These are phyloP conservation scores for Aureobasidium sp. DNA, from an alignment of 2,329 filamentous ascomycete genomes.

Conservation along the genomic window DNA sequence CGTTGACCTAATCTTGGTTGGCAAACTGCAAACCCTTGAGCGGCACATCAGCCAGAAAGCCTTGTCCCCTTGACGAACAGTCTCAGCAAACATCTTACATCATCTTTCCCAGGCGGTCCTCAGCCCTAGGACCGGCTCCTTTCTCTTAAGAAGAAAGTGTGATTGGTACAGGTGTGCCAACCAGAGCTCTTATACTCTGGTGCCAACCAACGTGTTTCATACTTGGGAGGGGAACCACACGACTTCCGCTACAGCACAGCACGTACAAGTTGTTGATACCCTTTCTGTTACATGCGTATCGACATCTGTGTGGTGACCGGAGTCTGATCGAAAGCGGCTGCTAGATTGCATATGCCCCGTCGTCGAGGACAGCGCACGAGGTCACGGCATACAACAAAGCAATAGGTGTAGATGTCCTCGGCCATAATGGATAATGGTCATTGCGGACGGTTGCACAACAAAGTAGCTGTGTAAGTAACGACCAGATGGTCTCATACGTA, in stretches of 20 bases:
- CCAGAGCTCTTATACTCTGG: not conserved
- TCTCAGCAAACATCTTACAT: not conserved
- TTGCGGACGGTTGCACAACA: constrained; percentile 12
- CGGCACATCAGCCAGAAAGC: constrained; percentile 1
- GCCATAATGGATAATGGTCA: not conserved
- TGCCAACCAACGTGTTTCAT: not conserved
- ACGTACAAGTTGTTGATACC: not conserved
- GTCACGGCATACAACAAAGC: not conserved
- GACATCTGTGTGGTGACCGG: not conserved
- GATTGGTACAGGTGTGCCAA: not conserved
- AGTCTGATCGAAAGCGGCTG: not conserved
- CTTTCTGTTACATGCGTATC: not conserved
- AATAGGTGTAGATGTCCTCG: not conserved
- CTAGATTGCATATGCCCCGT: not conserved
- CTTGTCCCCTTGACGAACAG: not conserved
- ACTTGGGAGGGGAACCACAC: not conserved
- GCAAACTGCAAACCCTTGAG: constrained; percentile 1
- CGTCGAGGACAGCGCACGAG: not conserved
- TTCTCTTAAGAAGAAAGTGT: not conserved
- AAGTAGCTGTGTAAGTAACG: constrained; percentile 15
- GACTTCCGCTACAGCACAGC: not conserved
- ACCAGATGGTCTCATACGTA: not conserved
- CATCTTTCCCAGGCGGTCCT: not conserved
- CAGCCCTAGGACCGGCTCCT: constrained; percentile 2
- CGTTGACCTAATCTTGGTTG: constrained; percentile 1